phyloP scores from a whole-genome alignment of 352 stramenopile species.

The Pythium grandisporangium region DNA sequence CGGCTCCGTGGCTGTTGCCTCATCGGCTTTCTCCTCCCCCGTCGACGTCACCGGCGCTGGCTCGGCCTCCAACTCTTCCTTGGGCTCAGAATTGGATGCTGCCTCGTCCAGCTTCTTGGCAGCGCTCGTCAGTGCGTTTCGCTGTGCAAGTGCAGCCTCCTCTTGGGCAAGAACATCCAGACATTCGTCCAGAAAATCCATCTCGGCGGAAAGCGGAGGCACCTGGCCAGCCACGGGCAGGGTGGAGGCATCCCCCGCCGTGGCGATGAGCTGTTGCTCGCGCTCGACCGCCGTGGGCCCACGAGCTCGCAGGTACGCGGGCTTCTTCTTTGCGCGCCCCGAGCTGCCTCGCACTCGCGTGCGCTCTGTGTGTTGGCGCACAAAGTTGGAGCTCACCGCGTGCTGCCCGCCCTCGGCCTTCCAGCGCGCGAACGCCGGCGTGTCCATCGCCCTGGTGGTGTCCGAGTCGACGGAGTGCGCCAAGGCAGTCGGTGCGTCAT shows the following conservation, averaged over 20 bases:
- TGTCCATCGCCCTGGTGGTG: neutral
- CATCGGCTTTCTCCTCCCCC: neutral
- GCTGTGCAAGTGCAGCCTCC: neutral
- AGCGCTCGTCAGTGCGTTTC: too few species aligned
- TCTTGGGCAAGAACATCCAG: constrained; percentile 28
- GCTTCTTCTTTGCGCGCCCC: constrained; percentile 54
- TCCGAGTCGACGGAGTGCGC: neutral
- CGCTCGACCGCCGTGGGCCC: neutral
- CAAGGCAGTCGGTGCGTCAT: neutral
- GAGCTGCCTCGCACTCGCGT: constrained; percentile 64
- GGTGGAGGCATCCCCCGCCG: constrained; percentile 6
- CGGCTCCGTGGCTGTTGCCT: constrained; percentile 12
- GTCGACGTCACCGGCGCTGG: neutral
- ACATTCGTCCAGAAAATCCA: constrained; percentile 79
- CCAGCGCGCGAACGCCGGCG: constrained; percentile 30
- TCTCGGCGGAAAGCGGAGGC: constrained; percentile 40
- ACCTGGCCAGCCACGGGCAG: too few species aligned
- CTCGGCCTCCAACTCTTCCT: neutral
- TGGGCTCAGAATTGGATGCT: too few species aligned
- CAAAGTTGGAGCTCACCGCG: constrained; percentile 68
- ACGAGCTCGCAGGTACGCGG: constrained; percentile 46
- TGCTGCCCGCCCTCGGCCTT: constrained; percentile 44
- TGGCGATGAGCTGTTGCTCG: constrained; percentile 12
- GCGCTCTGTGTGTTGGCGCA: constrained; percentile 72
- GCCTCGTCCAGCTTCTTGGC: too few species aligned